A percentile compares a stretch with the other conserved stretches of the same genome.
Conservation (phyloP, 2,329 filamentous ascomycete genomes). For the Fonsecaea erecta region DNA sequence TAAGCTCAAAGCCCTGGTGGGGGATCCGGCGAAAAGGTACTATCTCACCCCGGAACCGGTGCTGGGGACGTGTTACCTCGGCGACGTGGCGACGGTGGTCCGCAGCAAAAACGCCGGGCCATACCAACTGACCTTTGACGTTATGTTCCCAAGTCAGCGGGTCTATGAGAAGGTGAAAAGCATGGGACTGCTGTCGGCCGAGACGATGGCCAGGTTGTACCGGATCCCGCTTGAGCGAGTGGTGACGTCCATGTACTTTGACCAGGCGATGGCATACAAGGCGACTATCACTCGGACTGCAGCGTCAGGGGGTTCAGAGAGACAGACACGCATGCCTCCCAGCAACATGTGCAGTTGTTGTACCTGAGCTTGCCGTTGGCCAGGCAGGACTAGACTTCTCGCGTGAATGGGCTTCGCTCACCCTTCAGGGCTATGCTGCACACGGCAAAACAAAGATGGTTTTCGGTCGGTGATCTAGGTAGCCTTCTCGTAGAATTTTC, state of each 20-base stretch:
- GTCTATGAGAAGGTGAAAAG: constrained; percentile 46
- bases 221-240: constrained; percentile 37
- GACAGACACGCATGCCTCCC: constrained; percentile 46
- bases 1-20: not conserved
- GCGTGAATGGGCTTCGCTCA: not conserved
- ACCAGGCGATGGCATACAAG: constrained; percentile 55
- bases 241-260: constrained; percentile 48
- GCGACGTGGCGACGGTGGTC: constrained; percentile 49
- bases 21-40: not conserved
- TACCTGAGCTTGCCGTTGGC: constrained; percentile 26
- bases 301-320: constrained; percentile 44
- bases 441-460: not conserved
- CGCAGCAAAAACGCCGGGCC: constrained; percentile 59
- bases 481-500: not conserved
- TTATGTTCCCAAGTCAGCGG: constrained; percentile 50
- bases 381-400: not conserved
- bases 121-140: constrained; percentile 58
- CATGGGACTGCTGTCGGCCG: constrained; percentile 43
- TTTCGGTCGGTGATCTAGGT: not conserved
- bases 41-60: constrained; percentile 1
- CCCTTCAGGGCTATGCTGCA: not conserved
- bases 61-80: constrained; percentile 29
- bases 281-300: constrained; percentile 46
- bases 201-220: constrained; percentile 39
- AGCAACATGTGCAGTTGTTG: constrained; percentile 46